Evolutionary conservation across 495 filamentous ascomycete genomes (phyloP).

Genomic region (Cercophora samala): DNA sequence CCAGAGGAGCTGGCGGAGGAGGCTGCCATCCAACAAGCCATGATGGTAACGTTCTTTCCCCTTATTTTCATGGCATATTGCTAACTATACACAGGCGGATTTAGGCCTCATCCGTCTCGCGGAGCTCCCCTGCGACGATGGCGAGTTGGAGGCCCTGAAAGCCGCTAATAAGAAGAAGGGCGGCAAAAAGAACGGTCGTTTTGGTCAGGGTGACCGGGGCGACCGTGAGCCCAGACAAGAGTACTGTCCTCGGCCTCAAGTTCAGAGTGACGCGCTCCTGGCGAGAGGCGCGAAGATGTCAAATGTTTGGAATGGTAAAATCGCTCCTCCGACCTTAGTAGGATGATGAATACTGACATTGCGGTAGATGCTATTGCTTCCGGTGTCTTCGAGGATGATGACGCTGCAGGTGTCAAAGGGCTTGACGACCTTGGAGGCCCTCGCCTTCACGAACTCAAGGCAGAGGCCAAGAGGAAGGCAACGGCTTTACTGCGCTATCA

Average conservation of each 20-base stretch:
- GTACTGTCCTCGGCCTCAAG: background rate
- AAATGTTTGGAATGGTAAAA: background rate
- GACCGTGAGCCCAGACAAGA: background rate
- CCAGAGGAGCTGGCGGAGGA: background rate
- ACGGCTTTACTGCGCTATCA: slow-evolving; percentile 10
- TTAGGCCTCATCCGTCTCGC: slow-evolving; percentile 19
- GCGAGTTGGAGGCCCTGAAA: background rate
- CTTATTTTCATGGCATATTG: background rate
- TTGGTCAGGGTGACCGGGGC: background rate
- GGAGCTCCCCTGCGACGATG: slow-evolving; percentile 18
- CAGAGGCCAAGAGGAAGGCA: slow-evolving; percentile 3
- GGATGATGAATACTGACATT: background rate
- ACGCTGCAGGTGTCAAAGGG: slow-evolving; percentile 25
- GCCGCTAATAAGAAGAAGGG: background rate
- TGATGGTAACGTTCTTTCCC: background rate
- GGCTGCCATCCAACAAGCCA: slow-evolving; percentile 3
- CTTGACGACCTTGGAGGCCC: slow-evolving; percentile 31
- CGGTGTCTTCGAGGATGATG: slow-evolving; percentile 28
- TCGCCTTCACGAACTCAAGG: slow-evolving; percentile 18
- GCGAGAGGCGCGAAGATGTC: background rate
- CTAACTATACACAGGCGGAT: slow-evolving; percentile 23
- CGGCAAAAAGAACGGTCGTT: background rate
- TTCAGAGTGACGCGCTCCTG: background rate
- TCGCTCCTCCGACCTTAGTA: background rate
- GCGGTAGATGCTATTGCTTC: slow-evolving; percentile 19